Evolutionary conservation across 345 rosid species (phyloP).

Genomic region (Noccaea bulbosa): DNA sequence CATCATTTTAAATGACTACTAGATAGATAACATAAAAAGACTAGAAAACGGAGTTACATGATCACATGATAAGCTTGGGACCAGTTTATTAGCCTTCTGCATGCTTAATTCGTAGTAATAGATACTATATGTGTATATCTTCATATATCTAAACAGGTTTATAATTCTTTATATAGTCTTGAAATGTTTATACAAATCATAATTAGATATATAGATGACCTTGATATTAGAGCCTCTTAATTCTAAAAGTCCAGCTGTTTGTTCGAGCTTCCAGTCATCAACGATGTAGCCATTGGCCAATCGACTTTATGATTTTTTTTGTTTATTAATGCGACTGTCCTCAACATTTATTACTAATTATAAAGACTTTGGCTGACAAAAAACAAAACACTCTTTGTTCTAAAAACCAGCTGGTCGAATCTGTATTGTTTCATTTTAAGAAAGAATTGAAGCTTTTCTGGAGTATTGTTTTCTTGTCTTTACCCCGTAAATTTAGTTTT

Average conservation of each 20-base stretch:
- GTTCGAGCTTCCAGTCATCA: conserved; percentile 28
- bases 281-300: conserved; percentile 39
- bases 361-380: conserved; percentile 20
- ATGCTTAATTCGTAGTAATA: background rate
- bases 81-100: conserved; percentile 17
- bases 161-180: background rate
- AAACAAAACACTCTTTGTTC: conserved; percentile 16
- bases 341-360: conserved; percentile 28
- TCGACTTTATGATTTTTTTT: conserved; percentile 26
- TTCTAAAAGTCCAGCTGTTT: conserved; percentile 36
- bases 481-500: conserved; percentile 11
- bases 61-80: conserved; percentile 23
- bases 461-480: conserved; percentile 23
- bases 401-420: conserved; percentile 20
- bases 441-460: conserved; percentile 14
- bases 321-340: conserved; percentile 32
- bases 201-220: conserved; percentile 3
- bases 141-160: too few relatives aligned
- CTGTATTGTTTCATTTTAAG: conserved; percentile 16
- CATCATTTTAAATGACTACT: conserved; percentile 6
- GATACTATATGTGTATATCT: too few relatives aligned
- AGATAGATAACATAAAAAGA: background rate
- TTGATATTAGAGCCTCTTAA: conserved; percentile 21
- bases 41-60: conserved; percentile 22
- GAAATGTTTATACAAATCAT: background rate